Evolutionary conservation across 345 rosid species (phyloP), one percentile per base, ranked within the genome.

Genomic region (Turnera subulata): DNA sequence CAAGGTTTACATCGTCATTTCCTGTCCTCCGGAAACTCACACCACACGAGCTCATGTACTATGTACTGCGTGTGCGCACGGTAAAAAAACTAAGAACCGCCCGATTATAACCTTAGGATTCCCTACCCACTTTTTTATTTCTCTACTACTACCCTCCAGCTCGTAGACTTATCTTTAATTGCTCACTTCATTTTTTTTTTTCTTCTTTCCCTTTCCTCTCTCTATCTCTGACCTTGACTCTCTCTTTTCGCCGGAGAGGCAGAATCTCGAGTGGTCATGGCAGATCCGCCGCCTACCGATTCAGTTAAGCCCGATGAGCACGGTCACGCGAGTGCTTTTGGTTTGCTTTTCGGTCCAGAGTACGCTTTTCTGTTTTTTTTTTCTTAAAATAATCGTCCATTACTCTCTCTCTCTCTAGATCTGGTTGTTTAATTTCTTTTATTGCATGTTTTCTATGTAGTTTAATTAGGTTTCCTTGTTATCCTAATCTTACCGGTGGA

Each of bases 281-380:
- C 66, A 0, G 52, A 62, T 17, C 58, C 58, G 6, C 38, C 14
- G 17, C 58, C 44, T 12, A 4, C 37, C 5, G 52, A 40, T 20
- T 35, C 58, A 4, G 25, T 21, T 62, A 49, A 62, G 39, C 46
- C 48, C 1, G 51, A 20, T 10, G 53, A 62, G 17, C 56, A 62
- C 44, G 50, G 13, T 51, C 53, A 25, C 2, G 29, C 7, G 18
- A 49, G 32, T 24, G 19, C 53, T 14, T 52, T 52, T 32, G 55
- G 55, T 52, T 52, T 32, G 39, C 33, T 52, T 52, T 52, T 52
- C 40, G 55, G 55, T 32, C 66, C 56, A 43, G 66, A 54, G 66
- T 62, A 62, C 6, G 50, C 18, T 46, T 15, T 37, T 60, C 4
- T 5, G 7, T 50, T 50, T 24, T 14, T 15, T 8, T 25, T 50